Evolutionary conservation across 345 rosid species (phyloP), one percentile per base, ranked within the genome.

Genomic region (Pseudoturritis turrita): DNA sequence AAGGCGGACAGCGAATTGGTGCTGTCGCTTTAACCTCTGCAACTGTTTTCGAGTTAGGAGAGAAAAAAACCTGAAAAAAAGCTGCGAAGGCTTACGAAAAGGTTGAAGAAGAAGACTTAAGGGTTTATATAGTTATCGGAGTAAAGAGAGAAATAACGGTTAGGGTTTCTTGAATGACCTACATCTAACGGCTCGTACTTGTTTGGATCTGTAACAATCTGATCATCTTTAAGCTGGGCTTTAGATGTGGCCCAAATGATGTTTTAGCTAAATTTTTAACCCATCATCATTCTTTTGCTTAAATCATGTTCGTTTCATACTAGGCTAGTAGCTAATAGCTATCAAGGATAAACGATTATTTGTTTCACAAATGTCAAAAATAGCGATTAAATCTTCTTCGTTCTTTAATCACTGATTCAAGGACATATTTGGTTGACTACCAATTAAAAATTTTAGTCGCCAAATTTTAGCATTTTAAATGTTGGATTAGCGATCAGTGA

Each of bases 161-260:
- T 22, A 74, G 78, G 74, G 64, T 73, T 71, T 71, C 4, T 9
- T 17, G 4, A 14, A 6, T 28, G 23, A 73, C 85, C 86, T 84
- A 71, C 64, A 91, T 86, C 89, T 53, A 63, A 82, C 89, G 96
- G 95, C 14, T 61, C 56, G 4, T 23, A 40, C 59, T 52, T 68
- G 14, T 59, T n/a, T 71, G 67, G 51, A 37, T 52, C 9, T 65
- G 9, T 44, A 22, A 18, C 6, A 11, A 23, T 25, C 6, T 6
- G 10, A 46, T 68, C 4, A 3, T 8, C 9, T 10, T 1, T 46
- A 14, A 10, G 3, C 11, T 74, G 73, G 62, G 63, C 57, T 65
- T 65, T 3, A 3, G 15, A 31, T 28, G 17, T 57, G 73, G 53
- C 28, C 7, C 14, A 0, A 65, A 19, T 49, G 4, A 12, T 62